Percentiles rank a stretch among this genome's conserved stretches.
Evolutionary conservation across 176 grass and related monocot genomes (phyloP).

Genomic region (Oryza meridionalis): DNA sequence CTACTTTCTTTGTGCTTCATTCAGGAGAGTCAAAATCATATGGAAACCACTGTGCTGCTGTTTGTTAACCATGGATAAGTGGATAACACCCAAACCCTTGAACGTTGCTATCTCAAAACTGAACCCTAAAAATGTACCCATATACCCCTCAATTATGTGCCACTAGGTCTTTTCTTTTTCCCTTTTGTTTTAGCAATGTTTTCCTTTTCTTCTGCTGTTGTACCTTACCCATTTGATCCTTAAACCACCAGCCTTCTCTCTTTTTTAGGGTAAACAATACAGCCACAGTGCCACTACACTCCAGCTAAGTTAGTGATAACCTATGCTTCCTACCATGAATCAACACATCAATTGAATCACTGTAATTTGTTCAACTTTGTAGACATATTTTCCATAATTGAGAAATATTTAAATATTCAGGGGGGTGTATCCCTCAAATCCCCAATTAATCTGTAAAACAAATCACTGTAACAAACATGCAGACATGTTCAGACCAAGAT

Average conservation of each 20-base stretch:
- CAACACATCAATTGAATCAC: too few species aligned
- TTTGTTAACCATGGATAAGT: background rate
- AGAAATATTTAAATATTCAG: background rate
- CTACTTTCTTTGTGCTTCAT: background rate
- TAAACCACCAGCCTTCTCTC: background rate
- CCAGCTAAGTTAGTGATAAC: background rate
- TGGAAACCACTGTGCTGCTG: background rate
- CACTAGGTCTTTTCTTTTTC: background rate
- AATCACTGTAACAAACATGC: too few species aligned
- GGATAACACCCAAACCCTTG: background rate
- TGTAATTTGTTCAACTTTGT: background rate
- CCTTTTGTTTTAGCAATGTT: background rate
- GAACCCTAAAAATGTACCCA: background rate
- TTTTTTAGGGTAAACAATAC: background rate
- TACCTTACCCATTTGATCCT: background rate
- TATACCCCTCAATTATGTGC: background rate
- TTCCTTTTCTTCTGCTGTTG: background rate
- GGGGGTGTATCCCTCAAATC: too few species aligned
- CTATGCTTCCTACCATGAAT: background rate
- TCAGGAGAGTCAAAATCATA: background rate
- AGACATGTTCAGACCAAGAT: too few species aligned
- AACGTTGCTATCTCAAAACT: background rate
- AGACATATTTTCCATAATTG: too few species aligned
- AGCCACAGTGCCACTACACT: slow-evolving; percentile 14
- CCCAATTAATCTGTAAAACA: too few species aligned